Conservation (phyloP, 2,329 filamentous ascomycete genomes). For the Gaeumannomyces sp. region DNA sequence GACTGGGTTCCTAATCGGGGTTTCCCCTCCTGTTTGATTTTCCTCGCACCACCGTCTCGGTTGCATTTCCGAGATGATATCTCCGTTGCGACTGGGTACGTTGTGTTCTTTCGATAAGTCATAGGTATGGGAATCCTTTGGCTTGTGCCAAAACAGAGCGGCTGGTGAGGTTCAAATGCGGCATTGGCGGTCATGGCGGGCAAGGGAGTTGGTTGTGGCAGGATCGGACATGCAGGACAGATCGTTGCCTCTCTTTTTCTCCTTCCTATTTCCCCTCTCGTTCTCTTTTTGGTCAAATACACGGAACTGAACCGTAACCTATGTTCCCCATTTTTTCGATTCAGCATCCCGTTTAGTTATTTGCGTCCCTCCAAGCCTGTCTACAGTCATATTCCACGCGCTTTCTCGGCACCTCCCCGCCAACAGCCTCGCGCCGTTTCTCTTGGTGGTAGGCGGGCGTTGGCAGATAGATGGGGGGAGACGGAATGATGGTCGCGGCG, state of each 20-base stretch:
- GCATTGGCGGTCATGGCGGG: conserved; percentile 11
- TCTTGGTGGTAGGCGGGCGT: too few relatives aligned
- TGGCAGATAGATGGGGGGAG: too few relatives aligned
- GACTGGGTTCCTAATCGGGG: conserved; percentile 1
- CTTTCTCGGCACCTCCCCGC: background rate
- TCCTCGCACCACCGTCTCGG: conserved; percentile 3
- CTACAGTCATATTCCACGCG: background rate
- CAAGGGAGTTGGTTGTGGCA: conserved; percentile 8
- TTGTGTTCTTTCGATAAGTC: conserved; percentile 7
- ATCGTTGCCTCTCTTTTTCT: conserved; percentile 2
- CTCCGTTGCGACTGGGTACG: conserved; percentile 4
- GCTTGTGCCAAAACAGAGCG: conserved; percentile 11
- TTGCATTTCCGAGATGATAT: conserved; percentile 1
- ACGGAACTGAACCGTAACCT: conserved; percentile 8
- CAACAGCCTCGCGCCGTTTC: background rate
- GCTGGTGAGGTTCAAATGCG: conserved; percentile 19
- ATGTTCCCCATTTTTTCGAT: background rate
- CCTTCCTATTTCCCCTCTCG: background rate
- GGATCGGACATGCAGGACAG: conserved; percentile 8
- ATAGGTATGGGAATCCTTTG: conserved; percentile 3
- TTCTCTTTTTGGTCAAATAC: conserved; percentile 2
- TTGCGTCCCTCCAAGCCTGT: too few relatives aligned
- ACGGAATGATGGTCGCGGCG: too few relatives aligned
- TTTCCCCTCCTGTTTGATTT: conserved; percentile 6
- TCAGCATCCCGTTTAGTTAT: too few relatives aligned